These are phyloP conservation scores for Rugonectria rugulosa DNA, from an alignment of 2,329 filamentous ascomycete species.

Conservation along the genomic window DNA sequence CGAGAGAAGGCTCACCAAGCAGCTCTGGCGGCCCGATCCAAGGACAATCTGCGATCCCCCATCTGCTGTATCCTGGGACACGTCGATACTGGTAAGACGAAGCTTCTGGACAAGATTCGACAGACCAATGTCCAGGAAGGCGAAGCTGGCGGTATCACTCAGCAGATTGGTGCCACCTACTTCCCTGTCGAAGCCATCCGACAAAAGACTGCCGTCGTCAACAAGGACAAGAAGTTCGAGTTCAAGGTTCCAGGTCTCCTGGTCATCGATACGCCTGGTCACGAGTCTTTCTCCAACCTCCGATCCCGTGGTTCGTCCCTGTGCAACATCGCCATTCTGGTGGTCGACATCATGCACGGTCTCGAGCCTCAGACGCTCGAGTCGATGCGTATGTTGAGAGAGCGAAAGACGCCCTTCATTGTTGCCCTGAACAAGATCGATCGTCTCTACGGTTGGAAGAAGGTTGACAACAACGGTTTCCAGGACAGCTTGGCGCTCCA, in stretches of 20 bases:
- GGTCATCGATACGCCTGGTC: constrained; percentile 97
- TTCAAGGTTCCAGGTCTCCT: constrained; percentile 98
- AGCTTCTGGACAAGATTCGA: constrained; percentile 96
- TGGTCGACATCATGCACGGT: constrained; percentile 99
- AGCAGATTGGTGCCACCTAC: constrained; percentile 99
- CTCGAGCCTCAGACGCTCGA: constrained; percentile 96
- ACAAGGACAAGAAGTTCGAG: constrained; percentile 87
- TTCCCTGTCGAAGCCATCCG: constrained; percentile 94
- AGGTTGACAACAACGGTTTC: constrained; percentile 98
- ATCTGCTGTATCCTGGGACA: constrained; percentile 99
- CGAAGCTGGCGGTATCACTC: constrained; percentile 98
- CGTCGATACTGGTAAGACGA: constrained; percentile 99
- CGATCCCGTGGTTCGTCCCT: constrained; percentile 96
- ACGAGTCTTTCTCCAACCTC: constrained; percentile 99
- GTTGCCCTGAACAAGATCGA: constrained; percentile 99
- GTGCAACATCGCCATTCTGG: constrained; percentile 98
- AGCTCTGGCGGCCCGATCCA: constrained; percentile 87
- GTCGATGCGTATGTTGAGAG: constrained; percentile 92
- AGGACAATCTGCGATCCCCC: constrained; percentile 93
- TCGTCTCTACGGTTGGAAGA: constrained; percentile 98
- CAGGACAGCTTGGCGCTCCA: constrained; percentile 89
- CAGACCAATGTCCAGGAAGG: constrained; percentile 99
- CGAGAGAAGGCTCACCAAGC: constrained; percentile 91
- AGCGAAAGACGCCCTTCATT: constrained; percentile 96
- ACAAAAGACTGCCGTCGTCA: constrained; percentile 93